Evolutionary conservation across 202 grass and related monocot species (phyloP).

Genomic region (Hordeum pubiflorum): DNA sequence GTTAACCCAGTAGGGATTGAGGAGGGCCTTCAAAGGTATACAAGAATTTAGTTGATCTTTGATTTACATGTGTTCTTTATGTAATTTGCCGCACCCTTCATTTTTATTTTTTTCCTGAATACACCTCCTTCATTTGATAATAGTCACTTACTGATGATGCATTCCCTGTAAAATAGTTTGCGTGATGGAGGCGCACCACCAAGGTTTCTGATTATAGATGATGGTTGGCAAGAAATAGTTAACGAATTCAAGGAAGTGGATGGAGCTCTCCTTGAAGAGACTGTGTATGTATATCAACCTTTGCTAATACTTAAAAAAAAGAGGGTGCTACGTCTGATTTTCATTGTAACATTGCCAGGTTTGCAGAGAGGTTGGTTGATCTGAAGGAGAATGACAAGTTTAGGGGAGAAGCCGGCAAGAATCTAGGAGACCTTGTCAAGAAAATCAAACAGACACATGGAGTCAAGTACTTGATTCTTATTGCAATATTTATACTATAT

Average conservation of each 20-base stretch:
- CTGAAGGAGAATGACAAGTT: slow-evolving; percentile 49
- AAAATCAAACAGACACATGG: slow-evolving; percentile 40
- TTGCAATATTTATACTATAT: neutral
- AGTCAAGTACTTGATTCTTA: slow-evolving; percentile 35
- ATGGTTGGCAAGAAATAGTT: slow-evolving; percentile 49
- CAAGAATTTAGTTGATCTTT: neutral
- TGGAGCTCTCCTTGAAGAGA: slow-evolving; percentile 14
- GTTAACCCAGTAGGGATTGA: slow-evolving; percentile 36
- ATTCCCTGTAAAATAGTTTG: slow-evolving; percentile 18
- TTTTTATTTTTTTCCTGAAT: neutral
- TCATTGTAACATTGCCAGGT: slow-evolving; percentile 20
- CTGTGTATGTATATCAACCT: slow-evolving; percentile 19
- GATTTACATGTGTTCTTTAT: neutral
- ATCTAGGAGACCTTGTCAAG: slow-evolving; percentile 27
- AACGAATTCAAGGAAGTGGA: slow-evolving; percentile 30
- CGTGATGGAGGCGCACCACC: slow-evolving; percentile 26
- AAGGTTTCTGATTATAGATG: slow-evolving; percentile 53
- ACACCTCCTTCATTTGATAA: neutral
- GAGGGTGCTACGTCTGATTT: neutral
- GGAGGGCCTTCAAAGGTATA: slow-evolving; percentile 45
- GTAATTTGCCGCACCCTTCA: neutral
- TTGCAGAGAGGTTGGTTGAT: slow-evolving; percentile 35
- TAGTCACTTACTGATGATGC: neutral
- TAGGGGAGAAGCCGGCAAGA: slow-evolving; percentile 33
- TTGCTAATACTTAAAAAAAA: neutral